Evolutionary conservation across 2,329 filamentous ascomycete species (phyloP), one percentile per base, ranked within the genome.

Genomic region (Botryotinia calthae): DNA sequence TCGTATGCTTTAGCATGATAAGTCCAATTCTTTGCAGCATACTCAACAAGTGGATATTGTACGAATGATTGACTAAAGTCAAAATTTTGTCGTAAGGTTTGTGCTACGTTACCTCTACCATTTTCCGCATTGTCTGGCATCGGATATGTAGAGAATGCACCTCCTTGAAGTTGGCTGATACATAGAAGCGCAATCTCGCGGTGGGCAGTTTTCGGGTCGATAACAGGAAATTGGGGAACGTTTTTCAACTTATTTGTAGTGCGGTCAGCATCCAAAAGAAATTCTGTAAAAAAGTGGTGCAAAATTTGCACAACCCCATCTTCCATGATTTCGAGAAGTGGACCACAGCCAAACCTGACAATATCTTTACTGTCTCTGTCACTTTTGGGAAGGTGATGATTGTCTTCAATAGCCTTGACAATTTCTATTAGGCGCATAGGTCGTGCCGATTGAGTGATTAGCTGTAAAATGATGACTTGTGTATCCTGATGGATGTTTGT

Each of bases 231-330:
- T 63, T 70, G 74, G 67, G 65, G 31, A 1, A 54, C 20, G 0
- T 18, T 34, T 42, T 61, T 42, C 20, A 66, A 74, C 20, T 48
- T n/a, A 44, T 54, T 44, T 37, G 5, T 22, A 37, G 9, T 63
- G 1, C 68, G 68, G 14, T 25, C 28, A 18, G 10, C 28, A 12
- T 81, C 82, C 2, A 80, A 79, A 18, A 86, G 75, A 73, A 83
- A 86, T 70, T 86, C 84, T 4, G 84, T 85, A 58, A 86, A 82
- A 0, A 84, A 86, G 70, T 86, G 84, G 74, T 86, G 84, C 10
- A 86, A 82, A 9, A 86, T 81, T 28, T 81, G 81, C 16, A 86
- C 73, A 0, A 82, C 83, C 70, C 84, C 84, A 66, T 86, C 83
- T 28, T 84, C 82, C 3, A 84, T 77, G 31, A 85, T 78, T 73